Conservation (phyloP, 805 yeast genomes). For the Yamadazyma scolyti region DNA sequence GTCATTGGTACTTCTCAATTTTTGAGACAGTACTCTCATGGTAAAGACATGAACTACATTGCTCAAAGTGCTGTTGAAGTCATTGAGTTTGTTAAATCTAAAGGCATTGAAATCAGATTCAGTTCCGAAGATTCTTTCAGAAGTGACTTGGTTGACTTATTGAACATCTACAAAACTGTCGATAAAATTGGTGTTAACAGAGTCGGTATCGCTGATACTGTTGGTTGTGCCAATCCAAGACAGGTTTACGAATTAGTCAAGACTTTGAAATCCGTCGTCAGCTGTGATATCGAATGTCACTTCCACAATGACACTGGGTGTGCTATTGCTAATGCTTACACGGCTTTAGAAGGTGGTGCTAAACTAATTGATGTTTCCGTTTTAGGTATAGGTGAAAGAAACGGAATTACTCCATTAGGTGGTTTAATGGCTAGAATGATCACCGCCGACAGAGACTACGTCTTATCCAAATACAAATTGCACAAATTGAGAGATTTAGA, state of each 20-base stretch:
- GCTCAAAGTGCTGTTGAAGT: slow-evolving; percentile 96
- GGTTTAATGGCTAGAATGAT: slow-evolving; percentile 99
- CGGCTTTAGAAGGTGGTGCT: slow-evolving; percentile 98
- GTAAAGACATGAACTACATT: slow-evolving; percentile 97
- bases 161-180: slow-evolving; percentile 94
- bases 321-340: slow-evolving; percentile 97
- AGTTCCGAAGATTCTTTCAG: slow-evolving; percentile 97
- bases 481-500: slow-evolving; percentile 96
- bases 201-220: slow-evolving; percentile 99
- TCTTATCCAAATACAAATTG: slow-evolving; percentile 86
- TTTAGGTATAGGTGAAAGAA: slow-evolving; percentile 97
- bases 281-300: slow-evolving; percentile 97
- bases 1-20: slow-evolving; percentile 97
- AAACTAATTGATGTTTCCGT: slow-evolving; percentile 91
- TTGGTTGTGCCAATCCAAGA: slow-evolving; percentile 98
- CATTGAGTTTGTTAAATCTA: slow-evolving; percentile 93
- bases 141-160: slow-evolving; percentile 90
- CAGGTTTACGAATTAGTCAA: slow-evolving; percentile 96
- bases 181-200: slow-evolving; percentile 97
- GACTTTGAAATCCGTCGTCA: slow-evolving; percentile 88
- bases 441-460: slow-evolving; percentile 96
- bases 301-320: slow-evolving; percentile 99
- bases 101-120: slow-evolving; percentile 95
- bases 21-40: slow-evolving; percentile 91
- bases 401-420: slow-evolving; percentile 96